Percentiles rank a stretch among this genome's conserved stretches.
phyloP scores from a whole-genome alignment of 768 basidiomycete genomes.

The Lactarius pseudohatsudake region DNA sequence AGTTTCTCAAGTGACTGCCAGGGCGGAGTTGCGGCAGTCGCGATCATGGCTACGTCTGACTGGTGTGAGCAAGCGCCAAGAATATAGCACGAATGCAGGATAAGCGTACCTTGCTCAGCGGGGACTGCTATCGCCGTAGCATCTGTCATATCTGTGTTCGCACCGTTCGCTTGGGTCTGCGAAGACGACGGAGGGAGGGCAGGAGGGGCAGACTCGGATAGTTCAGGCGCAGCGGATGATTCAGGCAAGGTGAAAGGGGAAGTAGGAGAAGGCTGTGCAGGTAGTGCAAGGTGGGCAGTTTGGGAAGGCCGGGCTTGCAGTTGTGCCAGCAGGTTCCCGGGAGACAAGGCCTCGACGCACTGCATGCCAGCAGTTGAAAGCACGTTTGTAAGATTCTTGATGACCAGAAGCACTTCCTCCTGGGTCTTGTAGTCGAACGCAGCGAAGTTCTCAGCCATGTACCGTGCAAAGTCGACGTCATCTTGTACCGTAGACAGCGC shows the following conservation, averaged over 20 bases:
- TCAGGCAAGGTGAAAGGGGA: not conserved
- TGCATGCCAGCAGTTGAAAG: slow-evolving; percentile 82
- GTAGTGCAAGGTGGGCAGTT: not conserved
- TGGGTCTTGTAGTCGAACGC: slow-evolving; percentile 92
- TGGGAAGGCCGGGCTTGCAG: slow-evolving; percentile 42
- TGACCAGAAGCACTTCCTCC: slow-evolving; percentile 87
- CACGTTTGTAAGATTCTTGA: slow-evolving; percentile 72
- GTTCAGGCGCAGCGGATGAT: not conserved
- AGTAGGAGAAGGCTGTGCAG: not conserved
- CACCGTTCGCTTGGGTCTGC: not conserved
- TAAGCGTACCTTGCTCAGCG: slow-evolving; percentile 8
- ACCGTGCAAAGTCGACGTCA: slow-evolving; percentile 83
- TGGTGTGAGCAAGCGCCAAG: slow-evolving; percentile 2
- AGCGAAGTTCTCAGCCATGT: slow-evolving; percentile 93
- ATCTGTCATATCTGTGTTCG: slow-evolving; percentile 1
- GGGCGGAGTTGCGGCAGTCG: not conserved
- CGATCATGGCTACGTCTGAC: not conserved
- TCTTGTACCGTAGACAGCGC: slow-evolving; percentile 62
- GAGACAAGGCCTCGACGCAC: slow-evolving; percentile 71
- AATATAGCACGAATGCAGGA: not conserved
- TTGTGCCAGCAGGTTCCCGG: slow-evolving; percentile 65
- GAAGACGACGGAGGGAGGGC: not conserved
- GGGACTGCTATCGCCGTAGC: not conserved
- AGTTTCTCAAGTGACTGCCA: slow-evolving; percentile 30
- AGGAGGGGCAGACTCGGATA: not conserved